Evolutionary conservation across 2,329 filamentous ascomycete genomes (phyloP).

Genomic region (Apiospora koreana): DNA sequence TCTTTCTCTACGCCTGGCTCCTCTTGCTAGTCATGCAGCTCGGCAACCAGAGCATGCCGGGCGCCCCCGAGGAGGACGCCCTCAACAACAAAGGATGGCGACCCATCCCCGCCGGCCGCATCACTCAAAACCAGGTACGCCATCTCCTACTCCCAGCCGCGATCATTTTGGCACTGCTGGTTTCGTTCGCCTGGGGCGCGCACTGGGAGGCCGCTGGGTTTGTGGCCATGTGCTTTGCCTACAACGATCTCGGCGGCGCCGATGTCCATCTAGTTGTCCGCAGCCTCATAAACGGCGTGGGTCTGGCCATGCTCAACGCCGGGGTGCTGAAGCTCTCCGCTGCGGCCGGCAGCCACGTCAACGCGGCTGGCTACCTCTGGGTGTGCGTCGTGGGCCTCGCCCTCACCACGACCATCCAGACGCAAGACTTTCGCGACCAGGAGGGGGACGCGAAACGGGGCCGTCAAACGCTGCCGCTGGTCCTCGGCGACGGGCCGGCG

Average conservation of each 20-base stretch:
- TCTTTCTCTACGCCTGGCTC: neutral
- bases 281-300: neutral
- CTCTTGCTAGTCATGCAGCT: neutral
- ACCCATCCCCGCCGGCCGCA: neutral
- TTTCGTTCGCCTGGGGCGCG: neutral
- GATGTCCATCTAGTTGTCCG: neutral
- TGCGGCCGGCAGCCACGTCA: neutral
- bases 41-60: neutral
- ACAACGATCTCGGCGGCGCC: neutral
- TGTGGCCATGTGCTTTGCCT: neutral
- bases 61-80: neutral
- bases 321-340: neutral
- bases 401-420: neutral
- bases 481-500: neutral
- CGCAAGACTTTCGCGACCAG: neutral
- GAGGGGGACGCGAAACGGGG: neutral
- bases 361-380: neutral
- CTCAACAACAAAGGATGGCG: neutral
- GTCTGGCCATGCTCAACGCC: neutral
- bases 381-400: neutral
- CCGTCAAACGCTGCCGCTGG: neutral
- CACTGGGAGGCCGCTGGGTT: neutral
- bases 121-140: neutral
- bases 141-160: neutral
- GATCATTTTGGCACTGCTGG: neutral